Base-by-base conservation (phyloP, 2,329 filamentous ascomycete species). In the Scytalidium lignicola region DNA sequence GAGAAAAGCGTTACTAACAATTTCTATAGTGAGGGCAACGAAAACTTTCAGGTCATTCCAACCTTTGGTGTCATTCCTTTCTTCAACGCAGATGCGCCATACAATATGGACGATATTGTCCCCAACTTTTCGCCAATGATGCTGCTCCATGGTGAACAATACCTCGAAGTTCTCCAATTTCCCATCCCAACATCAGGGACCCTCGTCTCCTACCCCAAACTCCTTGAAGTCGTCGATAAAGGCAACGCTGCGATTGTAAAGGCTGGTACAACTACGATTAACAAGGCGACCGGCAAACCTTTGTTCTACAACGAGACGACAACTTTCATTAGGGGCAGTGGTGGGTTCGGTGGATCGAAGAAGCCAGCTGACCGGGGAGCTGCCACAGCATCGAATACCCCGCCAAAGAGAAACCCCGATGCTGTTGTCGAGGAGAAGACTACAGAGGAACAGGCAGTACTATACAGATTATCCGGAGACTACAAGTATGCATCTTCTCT, bases 71-170 rank as follows among this genome's bases (percentile, higher is more conserved):
- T 97, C 54, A 85, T 99, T 61, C 93, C 93, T n/a, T 87, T 85
- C 62, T 96, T 97, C 74, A 86, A 86, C 71, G 85, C 90, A 52
- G 78, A 87, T 58, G 74, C 83, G 53, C 89, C 92, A 22, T 97
- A 87, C 75, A 83, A 77, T 68, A 79, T 93, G 62, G 81, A 83
- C 64, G 82, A 91, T 50, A 80, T 99, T 53, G 86, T 97, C 22
- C 90, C 91, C 67, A 95, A 97, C 78, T 99, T 96, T 77, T 90
- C 83, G 32, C 92, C 91, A 54, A 96, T 96, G 90, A 96, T 96
- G 90, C 83, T 99, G 45, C 86, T 99, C 20, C 93, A 99, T 74
- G 93, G 93, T 65, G 93, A 99, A 77, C 93, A 99, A 71, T 99
- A 91, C 73, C 88, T 99, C 56, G 93, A 99, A 72, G 80, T 99